Evolutionary conservation across 768 basidiomycete species (phyloP).

Genomic region (Ramaria sp.): DNA sequence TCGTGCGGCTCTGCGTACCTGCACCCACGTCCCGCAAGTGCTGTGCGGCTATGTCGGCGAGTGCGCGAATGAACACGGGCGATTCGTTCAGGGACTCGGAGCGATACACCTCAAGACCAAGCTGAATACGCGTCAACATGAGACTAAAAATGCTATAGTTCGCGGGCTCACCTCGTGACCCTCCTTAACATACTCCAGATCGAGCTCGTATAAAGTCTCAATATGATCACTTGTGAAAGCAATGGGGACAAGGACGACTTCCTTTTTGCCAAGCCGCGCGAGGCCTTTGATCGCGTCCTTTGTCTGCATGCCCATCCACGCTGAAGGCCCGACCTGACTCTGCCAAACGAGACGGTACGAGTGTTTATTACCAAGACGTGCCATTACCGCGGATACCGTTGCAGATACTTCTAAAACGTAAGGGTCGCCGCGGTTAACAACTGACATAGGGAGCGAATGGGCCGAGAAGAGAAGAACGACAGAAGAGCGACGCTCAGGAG

Average conservation of each 20-base stretch:
- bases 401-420: slow-evolving; percentile 94
- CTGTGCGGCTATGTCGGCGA: slow-evolving; percentile 80
- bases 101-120: slow-evolving; percentile 82
- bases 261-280: slow-evolving; percentile 64
- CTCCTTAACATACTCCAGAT: slow-evolving; percentile 87
- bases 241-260: slow-evolving; percentile 80
- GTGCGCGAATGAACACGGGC: slow-evolving; percentile 88
- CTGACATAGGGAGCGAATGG: slow-evolving; percentile 95
- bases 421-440: slow-evolving; percentile 97
- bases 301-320: slow-evolving; percentile 99
- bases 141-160: too few species aligned
- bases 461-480: slow-evolving; percentile 91
- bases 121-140: slow-evolving; percentile 33
- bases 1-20: slow-evolving; percentile 51
- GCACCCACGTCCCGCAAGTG: slow-evolving; percentile 59
- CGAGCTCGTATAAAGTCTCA: slow-evolving; percentile 94
- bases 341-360: slow-evolving; percentile 97
- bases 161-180: slow-evolving; percentile 62
- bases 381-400: slow-evolving; percentile 90
- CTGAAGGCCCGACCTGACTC: slow-evolving; percentile 90
- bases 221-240: slow-evolving; percentile 99
- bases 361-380: slow-evolving; percentile 64
- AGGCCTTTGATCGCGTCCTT: slow-evolving; percentile 82
- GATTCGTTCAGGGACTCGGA: slow-evolving; percentile 91
- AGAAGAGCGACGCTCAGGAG: slow-evolving; percentile 55